These are phyloP conservation scores for Termitomyces sp. DNA, from an alignment of 768 basidiomycete genomes.

Conservation along the genomic window DNA sequence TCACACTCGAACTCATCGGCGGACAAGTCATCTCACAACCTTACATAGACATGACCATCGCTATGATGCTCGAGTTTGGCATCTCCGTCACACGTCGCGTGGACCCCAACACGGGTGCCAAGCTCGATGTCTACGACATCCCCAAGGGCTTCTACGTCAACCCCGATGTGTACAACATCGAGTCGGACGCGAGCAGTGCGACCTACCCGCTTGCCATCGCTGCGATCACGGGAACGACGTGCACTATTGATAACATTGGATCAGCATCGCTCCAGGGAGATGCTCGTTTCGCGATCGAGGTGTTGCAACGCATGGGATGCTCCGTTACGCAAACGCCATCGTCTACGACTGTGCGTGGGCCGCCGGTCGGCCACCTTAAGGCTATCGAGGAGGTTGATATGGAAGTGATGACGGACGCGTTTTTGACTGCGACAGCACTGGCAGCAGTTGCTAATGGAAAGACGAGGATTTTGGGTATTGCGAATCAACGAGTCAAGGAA, in stretches of 20 bases:
- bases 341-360: constrained; percentile 90
- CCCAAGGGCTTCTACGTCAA: constrained; percentile 75
- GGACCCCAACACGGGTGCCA: constrained; percentile 53
- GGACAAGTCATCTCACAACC: constrained; percentile 97
- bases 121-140: constrained; percentile 80
- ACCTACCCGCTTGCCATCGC: constrained; percentile 97
- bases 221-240: constrained; percentile 94
- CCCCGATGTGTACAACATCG: constrained; percentile 81
- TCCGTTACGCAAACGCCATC: constrained; percentile 80
- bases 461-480: constrained; percentile 88
- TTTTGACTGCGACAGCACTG: constrained; percentile 89
- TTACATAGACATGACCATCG: constrained; percentile 99
- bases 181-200: constrained; percentile 91
- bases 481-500: constrained; percentile 98
- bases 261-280: constrained; percentile 93
- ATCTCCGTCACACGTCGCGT: constrained; percentile 62
- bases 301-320: constrained; percentile 95
- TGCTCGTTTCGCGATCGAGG: constrained; percentile 89
- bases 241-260: constrained; percentile 92
- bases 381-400: constrained; percentile 89
- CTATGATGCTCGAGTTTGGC: constrained; percentile 96
- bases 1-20: constrained; percentile 86
- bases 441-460: constrained; percentile 75
- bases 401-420: constrained; percentile 99
- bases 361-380: constrained; percentile 72